Evolutionary conservation across 1,139 yeast species (phyloP), one percentile per base, ranked within the genome.

Genomic region (Hemisphaericaspora lyxosophila): DNA sequence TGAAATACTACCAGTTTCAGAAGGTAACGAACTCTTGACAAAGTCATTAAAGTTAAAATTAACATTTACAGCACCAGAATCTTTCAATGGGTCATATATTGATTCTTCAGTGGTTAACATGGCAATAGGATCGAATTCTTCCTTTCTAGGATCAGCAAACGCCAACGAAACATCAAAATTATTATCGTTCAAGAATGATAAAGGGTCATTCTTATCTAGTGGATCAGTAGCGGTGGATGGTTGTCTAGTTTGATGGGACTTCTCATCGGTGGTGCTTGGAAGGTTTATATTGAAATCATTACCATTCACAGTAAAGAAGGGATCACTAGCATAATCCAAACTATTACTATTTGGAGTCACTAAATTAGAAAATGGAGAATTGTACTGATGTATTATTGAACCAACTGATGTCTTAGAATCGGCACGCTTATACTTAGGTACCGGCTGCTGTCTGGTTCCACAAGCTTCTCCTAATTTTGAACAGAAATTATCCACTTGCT

Each of bases 391-490:
- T 26, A 22, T 34, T 35, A 26, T 14, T 13, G 32, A 17, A 30
- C 33, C 32, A 7, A 40, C 7, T 13, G 43, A 30, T 25, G 23
- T 24, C 12, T 18, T 33, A 48, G 54, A 32, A 49, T 49, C 42
- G 46, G 38, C 36, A 34, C 57, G 44, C 40, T 60, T 50, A 45
- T 49, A 59, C 53, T 76, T 75, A 7, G 96, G 95, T 7, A 82
- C 59, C 3, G 95, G 95, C 44, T 75, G 64, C 20, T 70, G 70
- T 54, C 71, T 80, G n/a, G 82, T 82, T 13, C 96, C 97, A 60
- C 97, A 90, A 0, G 90, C 97, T 56, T 80, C 75, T 45, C 78
- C 77, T 50, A 90, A 70, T 51, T 81, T 78, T 19, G 75, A 76
- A 55, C 97, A 90, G 54, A 90, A 90, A 34, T 82, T 82, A 46